Evolutionary conservation across 2,329 filamentous ascomycete species (phyloP).

Genomic region (Aschersonia sp.): DNA sequence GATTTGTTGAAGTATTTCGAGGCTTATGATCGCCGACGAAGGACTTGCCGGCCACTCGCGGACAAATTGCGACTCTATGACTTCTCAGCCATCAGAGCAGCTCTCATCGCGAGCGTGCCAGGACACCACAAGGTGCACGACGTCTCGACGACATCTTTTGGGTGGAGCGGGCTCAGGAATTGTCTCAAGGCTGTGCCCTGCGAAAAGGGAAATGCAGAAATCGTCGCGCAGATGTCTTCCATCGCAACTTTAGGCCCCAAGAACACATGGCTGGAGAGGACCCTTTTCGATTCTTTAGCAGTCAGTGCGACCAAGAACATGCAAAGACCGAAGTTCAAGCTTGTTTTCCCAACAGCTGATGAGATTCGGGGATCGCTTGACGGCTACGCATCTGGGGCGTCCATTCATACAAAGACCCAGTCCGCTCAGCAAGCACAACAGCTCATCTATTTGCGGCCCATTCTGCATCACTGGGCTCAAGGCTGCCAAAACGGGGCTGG

Average conservation of each 20-base stretch:
- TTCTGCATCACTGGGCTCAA: conserved; percentile 65
- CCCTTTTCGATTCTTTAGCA: conserved; percentile 38
- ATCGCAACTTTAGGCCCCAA: conserved; percentile 63
- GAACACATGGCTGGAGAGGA: conserved; percentile 57
- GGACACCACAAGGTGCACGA: conserved; percentile 42
- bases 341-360: conserved; percentile 69
- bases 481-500: conserved; percentile 27
- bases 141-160: conserved; percentile 48
- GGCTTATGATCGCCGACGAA: conserved; percentile 47
- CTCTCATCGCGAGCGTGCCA: conserved; percentile 67
- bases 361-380: conserved; percentile 66
- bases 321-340: conserved; percentile 39
- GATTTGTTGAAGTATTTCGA: conserved; percentile 61
- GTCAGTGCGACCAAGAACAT: conserved; percentile 12
- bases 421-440: conserved; percentile 59
- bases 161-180: conserved; percentile 55
- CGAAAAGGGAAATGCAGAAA: conserved; percentile 22
- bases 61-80: conserved; percentile 47
- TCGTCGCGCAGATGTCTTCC: conserved; percentile 60
- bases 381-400: conserved; percentile 62
- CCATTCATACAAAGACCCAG: conserved; percentile 70
- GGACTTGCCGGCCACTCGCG: conserved; percentile 38
- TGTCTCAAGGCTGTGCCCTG: conserved; percentile 41
- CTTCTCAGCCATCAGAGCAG: conserved; percentile 53
- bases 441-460: conserved; percentile 52